A percentile compares a stretch with the other conserved stretches of the same genome.
Conservation (phyloP, 2,329 filamentous ascomycete genomes). For the Xenosphaeropsis pyriputrescens region DNA sequence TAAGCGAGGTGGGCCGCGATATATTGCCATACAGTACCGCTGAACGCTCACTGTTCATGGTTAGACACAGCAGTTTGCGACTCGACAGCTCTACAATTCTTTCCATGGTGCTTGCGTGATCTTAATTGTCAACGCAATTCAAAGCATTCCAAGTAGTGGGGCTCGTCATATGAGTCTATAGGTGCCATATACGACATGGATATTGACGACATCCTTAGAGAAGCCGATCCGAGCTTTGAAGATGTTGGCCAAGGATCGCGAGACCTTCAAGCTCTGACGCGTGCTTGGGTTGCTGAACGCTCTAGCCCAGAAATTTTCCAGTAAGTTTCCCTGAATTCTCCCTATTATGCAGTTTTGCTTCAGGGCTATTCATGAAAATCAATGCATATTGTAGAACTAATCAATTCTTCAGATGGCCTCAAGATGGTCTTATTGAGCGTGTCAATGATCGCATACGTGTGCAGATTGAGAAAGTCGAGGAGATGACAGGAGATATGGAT, state of each 20-base stretch:
- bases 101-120: too few relatives aligned
- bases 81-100: too few relatives aligned
- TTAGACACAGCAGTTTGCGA: too few relatives aligned
- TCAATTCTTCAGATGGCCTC: conserved; percentile 36
- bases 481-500: conserved; percentile 73
- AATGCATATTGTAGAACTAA: conserved; percentile 2
- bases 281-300: conserved; percentile 86
- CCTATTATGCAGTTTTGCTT: too few relatives aligned
- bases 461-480: conserved; percentile 59
- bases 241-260: conserved; percentile 34
- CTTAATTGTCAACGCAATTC: too few relatives aligned
- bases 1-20: too few relatives aligned
- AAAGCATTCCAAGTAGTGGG: too few relatives aligned
- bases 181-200: conserved; percentile 37
- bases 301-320: conserved; percentile 78
- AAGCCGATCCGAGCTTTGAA: conserved; percentile 47
- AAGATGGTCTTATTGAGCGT: conserved; percentile 65
- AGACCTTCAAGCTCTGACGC: conserved; percentile 75
- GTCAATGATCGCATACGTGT: conserved; percentile 57
- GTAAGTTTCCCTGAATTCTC: conserved; percentile 31
- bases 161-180: too few relatives aligned
- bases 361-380: too few relatives aligned
- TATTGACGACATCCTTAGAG: conserved; percentile 66
- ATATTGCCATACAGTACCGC: too few relatives aligned
- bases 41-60: too few relatives aligned